A percentile compares a stretch with the other conserved stretches of the same genome.
Conservation (phyloP, 129 eudicot genomes). For the Mikania micrantha region DNA sequence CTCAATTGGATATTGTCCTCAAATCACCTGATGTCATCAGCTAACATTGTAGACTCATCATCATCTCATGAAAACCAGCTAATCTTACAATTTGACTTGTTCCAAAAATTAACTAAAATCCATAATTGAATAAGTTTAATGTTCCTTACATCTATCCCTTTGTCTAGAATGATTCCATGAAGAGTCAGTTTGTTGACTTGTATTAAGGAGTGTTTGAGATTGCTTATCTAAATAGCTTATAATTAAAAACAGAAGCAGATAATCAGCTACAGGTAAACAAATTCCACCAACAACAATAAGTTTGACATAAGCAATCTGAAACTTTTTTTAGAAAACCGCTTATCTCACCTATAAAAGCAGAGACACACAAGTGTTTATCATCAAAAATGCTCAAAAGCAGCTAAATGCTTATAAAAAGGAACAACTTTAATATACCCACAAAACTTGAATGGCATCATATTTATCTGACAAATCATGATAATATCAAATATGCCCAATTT, state of each 20-base stretch:
- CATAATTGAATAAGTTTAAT: not conserved
- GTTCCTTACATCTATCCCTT: not conserved
- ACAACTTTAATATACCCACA: not conserved
- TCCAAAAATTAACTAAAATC: not conserved
- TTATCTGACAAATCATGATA: not conserved
- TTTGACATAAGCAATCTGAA: not conserved
- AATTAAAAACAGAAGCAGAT: not conserved
- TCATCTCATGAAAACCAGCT: constrained; percentile 1
- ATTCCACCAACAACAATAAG: not conserved
- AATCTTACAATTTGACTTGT: not conserved
- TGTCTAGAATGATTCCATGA: not conserved
- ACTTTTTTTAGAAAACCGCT: too few relatives aligned
- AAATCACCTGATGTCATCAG: not conserved
- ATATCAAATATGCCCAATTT: not conserved
- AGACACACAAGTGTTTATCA: not conserved
- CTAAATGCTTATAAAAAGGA: not conserved
- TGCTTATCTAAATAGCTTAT: not conserved
- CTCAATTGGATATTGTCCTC: not conserved
- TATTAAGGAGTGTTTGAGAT: not conserved
- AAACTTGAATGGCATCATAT: not conserved
- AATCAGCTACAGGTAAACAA: not conserved
- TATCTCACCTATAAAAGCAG: not conserved
- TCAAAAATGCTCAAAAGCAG: not conserved
- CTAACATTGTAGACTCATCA: not conserved
- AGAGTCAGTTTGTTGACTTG: not conserved